Base-by-base conservation (phyloP, 1,139 yeast genomes). In the Cylindricascospora bacillispora region DNA sequence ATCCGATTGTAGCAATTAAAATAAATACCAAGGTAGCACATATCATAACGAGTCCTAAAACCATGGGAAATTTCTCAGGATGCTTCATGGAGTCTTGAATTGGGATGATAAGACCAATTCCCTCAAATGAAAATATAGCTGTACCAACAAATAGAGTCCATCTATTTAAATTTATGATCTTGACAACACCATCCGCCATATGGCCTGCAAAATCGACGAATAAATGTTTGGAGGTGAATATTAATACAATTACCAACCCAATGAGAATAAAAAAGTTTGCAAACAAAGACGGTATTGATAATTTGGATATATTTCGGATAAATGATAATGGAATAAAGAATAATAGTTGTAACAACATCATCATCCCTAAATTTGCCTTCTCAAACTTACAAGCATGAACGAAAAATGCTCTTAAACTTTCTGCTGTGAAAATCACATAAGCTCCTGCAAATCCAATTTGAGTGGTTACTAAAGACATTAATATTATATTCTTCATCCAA, bases 391-490 rank as follows among this genome's bases (percentile, higher is more conserved):
- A 18, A 1, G 70, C 60, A 45, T 73, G 74, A 6, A 45, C 45
- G 2, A 70, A 36, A 43, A 79, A 77, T 1, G 82, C 76, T 19
- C 62, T 59, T 43, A 78, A 47, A 50, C 79, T 79, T 37, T 74
- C 77, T 3, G 83, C 71, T 1, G 85, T 73, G 49, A 79, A 79
- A 11, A 79, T 67, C 36, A 77, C 70, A 47, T 79, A 79, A 0
- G 86, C 80, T 10, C 82, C 78, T 19, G 78, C 81, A 49, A 79
- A 79, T 2, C 92, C 92, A 31, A 79, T 57, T 50, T 79, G 92
- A 3, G 85, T 72, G 14, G 76, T 45, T 11, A 76, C 66, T 36
- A 79, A 67, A 2, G 85, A 75, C 16, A 69, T 56, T 34, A 78
- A 53, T 38, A 79, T 78, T 34, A 69, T 55, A 29, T 66, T 56